Evolutionary conservation across 164 flowering plant species (phyloP).

Genomic region (Aristolochia fimbriata): DNA sequence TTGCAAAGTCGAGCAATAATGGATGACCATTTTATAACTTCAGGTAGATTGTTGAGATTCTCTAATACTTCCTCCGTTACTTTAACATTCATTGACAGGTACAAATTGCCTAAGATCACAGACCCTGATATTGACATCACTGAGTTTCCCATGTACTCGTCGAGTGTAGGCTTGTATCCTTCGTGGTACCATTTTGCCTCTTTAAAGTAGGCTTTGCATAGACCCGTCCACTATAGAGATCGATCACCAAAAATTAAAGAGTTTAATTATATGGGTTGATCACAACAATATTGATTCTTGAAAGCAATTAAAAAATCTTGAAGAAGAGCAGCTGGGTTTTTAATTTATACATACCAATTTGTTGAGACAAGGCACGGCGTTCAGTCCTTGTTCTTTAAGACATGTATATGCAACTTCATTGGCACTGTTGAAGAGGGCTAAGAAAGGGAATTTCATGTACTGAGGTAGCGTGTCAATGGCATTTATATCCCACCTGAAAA

Average conservation of each 20-base stretch:
- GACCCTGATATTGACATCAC: constrained; percentile 35
- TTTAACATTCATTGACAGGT: constrained; percentile 10
- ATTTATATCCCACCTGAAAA: background rate
- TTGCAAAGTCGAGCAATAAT: constrained; percentile 25
- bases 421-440: background rate
- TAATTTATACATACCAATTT: constrained; percentile 2
- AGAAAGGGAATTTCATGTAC: background rate
- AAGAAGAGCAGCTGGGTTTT: background rate
- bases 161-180: constrained; percentile 20
- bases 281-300: background rate
- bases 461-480: constrained; percentile 1
- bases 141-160: constrained; percentile 36
- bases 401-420: background rate
- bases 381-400: background rate
- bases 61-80: too few relatives aligned
- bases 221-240: constrained; percentile 47
- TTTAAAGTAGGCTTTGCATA: constrained; percentile 25
- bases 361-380: constrained; percentile 1
- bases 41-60: too few relatives aligned
- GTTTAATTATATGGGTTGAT: too few relatives aligned
- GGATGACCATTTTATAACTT: constrained; percentile 12
- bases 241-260: background rate
- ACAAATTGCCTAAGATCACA: constrained; percentile 19
- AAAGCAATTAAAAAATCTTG: background rate
- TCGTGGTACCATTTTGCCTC: constrained; percentile 37